Evolutionary conservation across 2,329 filamentous ascomycete species (phyloP).

Genomic region (Aspergillus fijiensis): DNA sequence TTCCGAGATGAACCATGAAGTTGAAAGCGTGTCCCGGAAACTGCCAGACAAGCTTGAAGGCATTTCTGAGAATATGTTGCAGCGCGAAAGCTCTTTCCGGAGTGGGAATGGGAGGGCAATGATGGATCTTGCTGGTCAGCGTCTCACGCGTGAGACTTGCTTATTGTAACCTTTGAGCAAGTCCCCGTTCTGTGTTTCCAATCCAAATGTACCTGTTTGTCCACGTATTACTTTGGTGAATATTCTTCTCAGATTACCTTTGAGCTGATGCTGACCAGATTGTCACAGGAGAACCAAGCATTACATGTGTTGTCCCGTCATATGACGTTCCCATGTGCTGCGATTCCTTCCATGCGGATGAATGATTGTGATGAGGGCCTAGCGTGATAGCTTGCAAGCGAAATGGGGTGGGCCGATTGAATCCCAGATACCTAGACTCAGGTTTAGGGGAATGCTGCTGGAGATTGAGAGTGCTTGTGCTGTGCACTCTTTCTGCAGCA

Average conservation of each 20-base stretch:
- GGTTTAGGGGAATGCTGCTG: neutral
- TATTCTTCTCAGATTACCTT: neutral
- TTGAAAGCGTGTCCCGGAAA: neutral
- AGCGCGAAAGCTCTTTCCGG: neutral
- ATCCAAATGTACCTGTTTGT: neutral
- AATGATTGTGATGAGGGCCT: neutral
- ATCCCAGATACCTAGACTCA: neutral
- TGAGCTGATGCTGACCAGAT: slow-evolving; percentile 6
- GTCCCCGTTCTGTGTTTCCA: neutral
- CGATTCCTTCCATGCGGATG: neutral
- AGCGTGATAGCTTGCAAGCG: neutral
- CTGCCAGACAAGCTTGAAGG: neutral
- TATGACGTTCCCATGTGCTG: neutral
- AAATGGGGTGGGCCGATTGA: too few relatives aligned
- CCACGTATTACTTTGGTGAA: neutral
- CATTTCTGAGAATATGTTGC: neutral
- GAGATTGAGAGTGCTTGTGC: neutral
- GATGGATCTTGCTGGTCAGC: neutral
- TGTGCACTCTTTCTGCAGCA: neutral
- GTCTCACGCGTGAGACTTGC: neutral
- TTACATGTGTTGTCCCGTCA: neutral
- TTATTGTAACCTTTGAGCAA: slow-evolving; percentile 6
- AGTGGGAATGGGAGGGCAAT: neutral
- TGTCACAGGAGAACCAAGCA: neutral
- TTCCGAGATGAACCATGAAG: neutral